Conservation (phyloP, 2,329 filamentous ascomycete genomes). For the Colletotrichum horii region DNA sequence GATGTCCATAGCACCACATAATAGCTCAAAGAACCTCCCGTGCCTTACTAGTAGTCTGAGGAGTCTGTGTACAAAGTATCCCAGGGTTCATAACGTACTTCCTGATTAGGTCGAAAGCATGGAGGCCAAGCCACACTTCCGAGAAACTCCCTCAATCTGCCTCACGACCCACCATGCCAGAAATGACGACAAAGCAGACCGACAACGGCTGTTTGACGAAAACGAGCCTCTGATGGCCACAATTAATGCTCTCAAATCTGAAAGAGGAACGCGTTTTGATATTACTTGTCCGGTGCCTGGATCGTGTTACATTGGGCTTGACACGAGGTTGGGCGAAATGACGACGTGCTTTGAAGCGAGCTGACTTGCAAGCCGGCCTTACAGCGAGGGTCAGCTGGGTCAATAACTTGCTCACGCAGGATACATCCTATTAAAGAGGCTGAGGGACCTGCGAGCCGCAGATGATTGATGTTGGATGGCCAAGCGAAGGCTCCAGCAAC, state of each 20-base stretch:
- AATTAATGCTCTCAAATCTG: neutral
- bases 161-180: neutral
- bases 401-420: neutral
- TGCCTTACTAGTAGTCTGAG: neutral
- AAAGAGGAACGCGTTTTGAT: neutral
- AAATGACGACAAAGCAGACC: neutral
- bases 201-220: neutral
- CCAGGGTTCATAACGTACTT: neutral
- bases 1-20: neutral
- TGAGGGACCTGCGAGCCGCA: neutral
- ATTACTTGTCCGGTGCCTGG: neutral
- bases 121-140: neutral
- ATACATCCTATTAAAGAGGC: neutral
- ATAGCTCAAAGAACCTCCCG: neutral
- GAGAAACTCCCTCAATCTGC: conserved; percentile 14
- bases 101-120: neutral
- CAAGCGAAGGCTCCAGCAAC: neutral
- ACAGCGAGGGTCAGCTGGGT: neutral
- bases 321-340: neutral
- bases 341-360: neutral
- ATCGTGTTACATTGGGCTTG: neutral
- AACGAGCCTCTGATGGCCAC: neutral
- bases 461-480: neutral
- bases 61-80: neutral
- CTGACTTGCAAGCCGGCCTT: neutral